Conservation (phyloP, 2,329 filamentous ascomycete genomes). For the Arthroderma sp. region DNA sequence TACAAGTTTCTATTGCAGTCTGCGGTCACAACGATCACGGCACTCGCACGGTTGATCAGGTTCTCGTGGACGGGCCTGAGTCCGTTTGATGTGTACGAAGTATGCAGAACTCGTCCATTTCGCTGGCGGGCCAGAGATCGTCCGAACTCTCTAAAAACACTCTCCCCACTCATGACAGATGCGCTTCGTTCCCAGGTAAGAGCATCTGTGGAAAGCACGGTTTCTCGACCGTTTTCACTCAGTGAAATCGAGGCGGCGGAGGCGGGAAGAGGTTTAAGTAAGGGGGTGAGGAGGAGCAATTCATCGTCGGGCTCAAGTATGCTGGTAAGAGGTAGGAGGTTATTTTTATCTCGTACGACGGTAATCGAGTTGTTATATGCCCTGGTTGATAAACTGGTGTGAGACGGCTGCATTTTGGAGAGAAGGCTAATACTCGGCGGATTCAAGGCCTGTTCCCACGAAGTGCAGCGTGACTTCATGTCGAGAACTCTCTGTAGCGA, state of each 20-base stretch:
- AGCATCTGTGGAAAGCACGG: conserved; percentile 38
- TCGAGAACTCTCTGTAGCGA: conserved; percentile 66
- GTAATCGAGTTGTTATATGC: conserved; percentile 91
- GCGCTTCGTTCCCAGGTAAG: conserved; percentile 43
- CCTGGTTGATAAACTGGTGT: conserved; percentile 65
- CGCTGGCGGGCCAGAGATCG: conserved; percentile 74
- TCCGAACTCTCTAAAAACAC: conserved; percentile 81
- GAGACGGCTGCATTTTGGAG: conserved; percentile 67
- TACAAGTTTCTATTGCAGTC: conserved; percentile 91
- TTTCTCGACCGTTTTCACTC: conserved; percentile 33
- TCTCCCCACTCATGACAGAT: conserved; percentile 77
- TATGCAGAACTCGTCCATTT: conserved; percentile 77
- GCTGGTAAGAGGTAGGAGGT: conserved; percentile 67
- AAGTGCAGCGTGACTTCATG: conserved; percentile 74
- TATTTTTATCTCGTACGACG: conserved; percentile 78
- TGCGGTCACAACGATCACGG: conserved; percentile 80
- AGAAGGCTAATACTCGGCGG: conserved; percentile 66
- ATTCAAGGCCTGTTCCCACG: conserved; percentile 83
- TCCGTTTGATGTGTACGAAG: conserved; percentile 88
- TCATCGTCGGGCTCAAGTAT: conserved; percentile 77
- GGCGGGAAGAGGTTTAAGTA: conserved; percentile 84
- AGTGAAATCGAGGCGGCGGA: conserved; percentile 64
- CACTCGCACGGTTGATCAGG: conserved; percentile 73
- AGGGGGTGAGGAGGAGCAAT: conserved; percentile 71
- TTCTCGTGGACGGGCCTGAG: conserved; percentile 88